phyloP scores from a whole-genome alignment of 495 filamentous ascomycete species.

The Haplographium delicatum region DNA sequence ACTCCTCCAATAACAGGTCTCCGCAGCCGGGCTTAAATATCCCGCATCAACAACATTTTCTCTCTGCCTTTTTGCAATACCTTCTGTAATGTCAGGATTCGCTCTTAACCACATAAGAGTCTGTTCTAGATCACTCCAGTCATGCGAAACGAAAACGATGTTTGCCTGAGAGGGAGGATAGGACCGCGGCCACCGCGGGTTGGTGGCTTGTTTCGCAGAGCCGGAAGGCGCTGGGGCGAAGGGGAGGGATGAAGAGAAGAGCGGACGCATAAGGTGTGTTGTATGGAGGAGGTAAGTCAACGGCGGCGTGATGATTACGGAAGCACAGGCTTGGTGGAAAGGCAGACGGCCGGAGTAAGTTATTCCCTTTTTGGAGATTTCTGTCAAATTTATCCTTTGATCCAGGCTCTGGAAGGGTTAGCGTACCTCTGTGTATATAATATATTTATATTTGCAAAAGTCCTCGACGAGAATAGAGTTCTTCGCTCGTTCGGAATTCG shows the following conservation, averaged over 20 bases:
- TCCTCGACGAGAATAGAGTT: constrained; percentile 42
- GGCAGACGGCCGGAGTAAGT: constrained; percentile 53
- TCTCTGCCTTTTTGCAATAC: constrained; percentile 44
- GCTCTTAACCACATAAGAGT: constrained; percentile 38
- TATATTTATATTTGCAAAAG: constrained; percentile 48
- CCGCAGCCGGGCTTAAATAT: constrained; percentile 45
- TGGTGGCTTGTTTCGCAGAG: not conserved
- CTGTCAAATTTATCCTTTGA: no score
- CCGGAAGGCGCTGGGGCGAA: not conserved
- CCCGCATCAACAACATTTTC: constrained; percentile 38
- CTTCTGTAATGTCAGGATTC: constrained; percentile 37
- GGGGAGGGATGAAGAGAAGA: constrained; percentile 33
- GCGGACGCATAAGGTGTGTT: constrained; percentile 40
- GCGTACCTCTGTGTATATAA: constrained; percentile 50
- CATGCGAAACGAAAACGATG: constrained; percentile 45
- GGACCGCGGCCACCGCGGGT: constrained; percentile 32
- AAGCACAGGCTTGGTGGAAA: constrained; percentile 46
- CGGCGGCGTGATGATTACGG: constrained; percentile 43
- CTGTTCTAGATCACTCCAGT: constrained; percentile 46
- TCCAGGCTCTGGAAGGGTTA: not conserved
- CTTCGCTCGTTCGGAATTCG: constrained; percentile 11
- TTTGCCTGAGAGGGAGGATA: constrained; percentile 40
- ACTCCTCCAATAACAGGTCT: constrained; percentile 49
- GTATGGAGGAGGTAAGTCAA: constrained; percentile 45
- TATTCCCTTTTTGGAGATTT: constrained; percentile 44